Base-by-base conservation (phyloP, 2,329 filamentous ascomycete genomes). In the Trichoderma pleuroti region DNA sequence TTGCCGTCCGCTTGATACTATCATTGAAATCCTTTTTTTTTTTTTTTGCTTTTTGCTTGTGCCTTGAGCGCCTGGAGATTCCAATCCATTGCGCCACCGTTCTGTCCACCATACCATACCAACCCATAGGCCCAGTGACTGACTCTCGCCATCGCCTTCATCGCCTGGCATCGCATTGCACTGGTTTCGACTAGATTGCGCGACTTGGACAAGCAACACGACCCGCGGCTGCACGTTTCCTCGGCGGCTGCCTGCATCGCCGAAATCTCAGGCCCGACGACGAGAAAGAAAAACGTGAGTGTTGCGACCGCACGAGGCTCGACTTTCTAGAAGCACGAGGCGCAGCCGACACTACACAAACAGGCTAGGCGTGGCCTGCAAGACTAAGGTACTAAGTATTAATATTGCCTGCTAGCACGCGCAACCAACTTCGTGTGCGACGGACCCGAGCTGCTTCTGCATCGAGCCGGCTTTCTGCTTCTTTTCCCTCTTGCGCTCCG, bases 271-370 rank as follows among this genome's bases (percentile, higher is more conserved):
- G 46, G 59, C 42, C 57, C n/a, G 14, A 9, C 8, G 32, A 57
- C 42, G 32, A 42, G 7, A 39, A 28, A 28, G 26, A 52, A 30
- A 61, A 54, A 57, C 32, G 36, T 32, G 64, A 26, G 54, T 18
- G 62, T 49, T 36, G 69, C 62, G 42, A 52, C 59, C 10, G 39
- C 52, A 18, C 56, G 28, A 64, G 69, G 64, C 57, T 64, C 42
- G 52, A 49, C 18, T 64, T 60, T 71, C 70, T 71, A 71, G 70
- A 71, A 71, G 70, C 70, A 68, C 70, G 70, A 63, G 70, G 59
- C 64, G 64, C 65, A 68, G 57, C 56, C 56, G 65, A 71, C 52
- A 71, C 68, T 59, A 62, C 63, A 68, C 52, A 49, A 57, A 54
- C 39, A 68, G 66, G 36, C 39, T 61, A 66, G 49, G 24, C 16